These are phyloP conservation scores for Trichoderma afroharzianum DNA, from an alignment of 2,329 filamentous ascomycete genomes.

Conservation along the genomic window DNA sequence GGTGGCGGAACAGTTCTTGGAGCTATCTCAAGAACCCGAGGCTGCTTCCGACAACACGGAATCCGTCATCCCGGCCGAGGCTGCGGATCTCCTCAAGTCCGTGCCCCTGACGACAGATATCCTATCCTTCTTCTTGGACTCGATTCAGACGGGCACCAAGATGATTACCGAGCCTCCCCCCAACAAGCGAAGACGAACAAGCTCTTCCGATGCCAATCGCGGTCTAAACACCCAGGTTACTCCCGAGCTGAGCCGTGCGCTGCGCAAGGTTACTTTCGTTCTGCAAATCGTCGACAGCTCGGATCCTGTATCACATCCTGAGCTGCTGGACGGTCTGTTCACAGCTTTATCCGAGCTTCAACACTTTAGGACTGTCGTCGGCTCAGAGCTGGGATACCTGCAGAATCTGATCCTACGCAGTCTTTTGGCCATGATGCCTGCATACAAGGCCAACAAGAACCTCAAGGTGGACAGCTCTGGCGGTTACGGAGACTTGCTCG, in stretches of 20 bases:
- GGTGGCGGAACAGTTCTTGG: conserved; percentile 60
- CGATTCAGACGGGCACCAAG: conserved; percentile 68
- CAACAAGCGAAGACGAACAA: conserved; percentile 76
- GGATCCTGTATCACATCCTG: conserved; percentile 67
- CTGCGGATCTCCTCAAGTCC: conserved; percentile 68
- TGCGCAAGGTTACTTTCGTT: conserved; percentile 79
- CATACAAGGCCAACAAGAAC: conserved; percentile 59
- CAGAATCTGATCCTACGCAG: conserved; percentile 81
- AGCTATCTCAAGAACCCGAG: conserved; percentile 50
- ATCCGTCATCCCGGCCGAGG: conserved; percentile 50
- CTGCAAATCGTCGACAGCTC: conserved; percentile 84
- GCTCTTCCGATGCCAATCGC: conserved; percentile 63
- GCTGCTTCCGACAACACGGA: conserved; percentile 26
- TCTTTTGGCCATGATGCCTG: conserved; percentile 78
- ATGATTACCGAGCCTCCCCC: conserved; percentile 69
- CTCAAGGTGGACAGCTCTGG: conserved; percentile 71
- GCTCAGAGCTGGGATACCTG: conserved; percentile 85
- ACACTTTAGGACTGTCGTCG: conserved; percentile 73
- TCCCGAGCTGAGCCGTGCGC: conserved; percentile 60
- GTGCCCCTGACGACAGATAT: conserved; percentile 71
- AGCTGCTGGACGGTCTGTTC: conserved; percentile 77
- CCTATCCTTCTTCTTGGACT: conserved; percentile 68
- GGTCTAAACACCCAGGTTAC: conserved; percentile 59
- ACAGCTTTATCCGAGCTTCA: conserved; percentile 82
- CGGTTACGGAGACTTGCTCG: conserved; percentile 83